Base-by-base conservation (phyloP, 1,284 basidiomycete species). In the Microbotryum lychnidis-dioicae region DNA sequence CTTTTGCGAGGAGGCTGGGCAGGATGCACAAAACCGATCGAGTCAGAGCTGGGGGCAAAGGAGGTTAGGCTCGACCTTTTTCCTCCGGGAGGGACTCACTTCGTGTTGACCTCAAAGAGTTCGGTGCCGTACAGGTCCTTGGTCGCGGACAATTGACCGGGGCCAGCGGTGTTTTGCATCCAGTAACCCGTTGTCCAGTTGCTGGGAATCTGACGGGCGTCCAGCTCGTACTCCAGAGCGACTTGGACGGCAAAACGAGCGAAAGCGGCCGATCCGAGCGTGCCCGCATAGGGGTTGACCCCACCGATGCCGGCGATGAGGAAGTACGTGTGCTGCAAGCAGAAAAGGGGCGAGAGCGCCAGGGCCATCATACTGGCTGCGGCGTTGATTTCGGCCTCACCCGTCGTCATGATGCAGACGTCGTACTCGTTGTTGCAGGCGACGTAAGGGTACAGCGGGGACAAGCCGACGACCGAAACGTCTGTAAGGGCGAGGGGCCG, bases 21-120 rank as follows among this genome's bases (percentile, higher is more conserved):
- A 71, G 80, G 80, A 54, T 80, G 69, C 68, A 79, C 77, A 69
- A 77, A 80, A 6, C 80, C 27, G 29, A 23, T 31, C 31, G 48
- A 50, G 21, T 29, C 21, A 33, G 16, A 12, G 31, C 8, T n/a
- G 51, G 31, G 51, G 31, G 31, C 31, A 10, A 8, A 9, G 31
- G 18, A 53, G 21, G 10, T 12, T 27, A 12, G 27, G 23, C 23
- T 10, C 21, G 23, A 29, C 12, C 9, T 50, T 29, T 50, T 50
- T 14, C 10, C 23, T 29, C 27, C 16, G 10, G 29, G 21, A 14
- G 12, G 27, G 23, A 27, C 51, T 53, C 27, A 53, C 51, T 74
- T 75, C 42, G 78, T 77, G 72, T 81, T 81, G 58, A 82, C 70
- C 70, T 80, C 78, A 68, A 78, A 81, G 10, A 81, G 58, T 72